Evolutionary conservation across 2,329 filamentous ascomycete genomes (phyloP), one percentile per base, ranked within the genome.

Genomic region (Lachnellula willkommii): DNA sequence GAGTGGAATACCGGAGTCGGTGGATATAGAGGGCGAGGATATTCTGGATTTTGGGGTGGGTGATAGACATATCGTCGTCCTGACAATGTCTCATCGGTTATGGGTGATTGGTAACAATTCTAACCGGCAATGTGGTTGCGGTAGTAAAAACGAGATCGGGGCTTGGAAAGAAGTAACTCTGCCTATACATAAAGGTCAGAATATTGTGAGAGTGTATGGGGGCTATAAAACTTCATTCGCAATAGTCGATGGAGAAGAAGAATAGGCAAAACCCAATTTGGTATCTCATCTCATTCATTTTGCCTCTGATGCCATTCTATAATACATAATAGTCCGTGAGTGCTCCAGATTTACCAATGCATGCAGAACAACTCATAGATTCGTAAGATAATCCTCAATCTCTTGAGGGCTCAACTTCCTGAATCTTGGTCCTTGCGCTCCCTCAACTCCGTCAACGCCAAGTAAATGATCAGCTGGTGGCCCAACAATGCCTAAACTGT

Each of bases 321-420:
- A 63, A 62, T 77, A 74, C 72, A 70, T 58, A 54, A 70, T 58
- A 54, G 58, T 60, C 56, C 58, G 48, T 54, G 59, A 51, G 48
- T 52, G 42, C 43, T 62, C 50, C 43, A 63, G 60, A 63, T 58
- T 32, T 55, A 55, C 54, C 56, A 59, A 60, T 61, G 58, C 55
- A 57, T 47, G 40, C 51, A 40, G 48, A 62, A 63, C 49, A 61
- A 55, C 51, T 68, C 63, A 97, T 82, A 99, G 84, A 82, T 96
- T 97, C 74, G 94, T 97, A 74, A 99, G 79, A 78, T 99, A 99
- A 75, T 99, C 94, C 79, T 99, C 94, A 70, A 99, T 97, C 78
- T 99, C 94, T 77, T 96, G 90, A 69, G 95, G 91, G 68, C 84
- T 96, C 74, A 99, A 78, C 82, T 96, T 95, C 75, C 91, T 83